These are phyloP conservation scores for Aspergillus taichungensis DNA, from an alignment of 495 filamentous ascomycete species.

Conservation along the genomic window DNA sequence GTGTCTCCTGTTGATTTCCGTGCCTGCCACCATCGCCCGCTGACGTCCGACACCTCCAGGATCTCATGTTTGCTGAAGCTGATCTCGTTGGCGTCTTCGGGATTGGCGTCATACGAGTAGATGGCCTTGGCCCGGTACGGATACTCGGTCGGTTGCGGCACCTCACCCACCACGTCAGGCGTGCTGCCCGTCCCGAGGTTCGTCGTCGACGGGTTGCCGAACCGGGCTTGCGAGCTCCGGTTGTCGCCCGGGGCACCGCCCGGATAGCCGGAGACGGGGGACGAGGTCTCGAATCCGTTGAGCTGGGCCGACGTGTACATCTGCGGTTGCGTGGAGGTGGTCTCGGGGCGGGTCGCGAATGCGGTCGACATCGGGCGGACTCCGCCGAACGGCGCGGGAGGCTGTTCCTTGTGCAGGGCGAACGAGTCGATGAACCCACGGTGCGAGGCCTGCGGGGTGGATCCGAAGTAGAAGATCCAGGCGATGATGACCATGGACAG, in stretches of 20 bases:
- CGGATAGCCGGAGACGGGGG: constrained; percentile 73
- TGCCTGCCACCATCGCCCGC: constrained; percentile 97
- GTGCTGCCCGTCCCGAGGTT: constrained; percentile 23
- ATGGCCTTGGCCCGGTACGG: constrained; percentile 97
- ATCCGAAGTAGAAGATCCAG: constrained; percentile 99
- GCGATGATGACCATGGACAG: constrained; percentile 90
- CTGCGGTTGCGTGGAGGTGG: constrained; percentile 72
- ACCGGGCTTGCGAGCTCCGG: constrained; percentile 49
- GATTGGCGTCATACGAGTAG: constrained; percentile 97
- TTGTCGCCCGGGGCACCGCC: constrained; percentile 54
- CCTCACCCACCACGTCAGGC: constrained; percentile 43
- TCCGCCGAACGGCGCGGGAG: constrained; percentile 59
- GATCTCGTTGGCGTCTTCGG: constrained; percentile 96
- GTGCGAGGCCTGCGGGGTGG: constrained; percentile 76
- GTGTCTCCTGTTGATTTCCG: constrained; percentile 91
- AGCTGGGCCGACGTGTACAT: constrained; percentile 96
- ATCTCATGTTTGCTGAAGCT: constrained; percentile 96
- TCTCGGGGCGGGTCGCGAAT: constrained; percentile 61
- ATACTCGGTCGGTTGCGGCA: constrained; percentile 81
- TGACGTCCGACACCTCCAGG: constrained; percentile 93
- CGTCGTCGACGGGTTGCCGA: constrained; percentile 32
- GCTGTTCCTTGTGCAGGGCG: constrained; percentile 78
- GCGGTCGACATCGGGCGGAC: constrained; percentile 41
- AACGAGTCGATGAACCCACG: constrained; percentile 94
- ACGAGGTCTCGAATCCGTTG: constrained; percentile 92